Conservation (phyloP, 371 early-diverging fungal genomes). For the Mucor circinelloides region DNA sequence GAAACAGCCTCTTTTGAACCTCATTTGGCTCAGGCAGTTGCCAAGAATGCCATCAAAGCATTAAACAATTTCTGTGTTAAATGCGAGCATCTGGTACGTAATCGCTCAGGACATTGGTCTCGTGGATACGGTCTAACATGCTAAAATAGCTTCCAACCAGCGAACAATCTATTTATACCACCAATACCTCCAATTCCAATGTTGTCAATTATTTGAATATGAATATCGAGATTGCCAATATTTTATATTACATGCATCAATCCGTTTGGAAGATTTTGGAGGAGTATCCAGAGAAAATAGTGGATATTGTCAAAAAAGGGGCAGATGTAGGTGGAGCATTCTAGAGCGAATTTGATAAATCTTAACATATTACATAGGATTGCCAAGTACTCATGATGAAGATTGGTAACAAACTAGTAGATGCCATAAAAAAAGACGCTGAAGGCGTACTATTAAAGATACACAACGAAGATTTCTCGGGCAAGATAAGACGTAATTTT, state of each 20-base stretch:
- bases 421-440: constrained; percentile 53
- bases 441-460: constrained; percentile 59
- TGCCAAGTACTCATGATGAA: constrained; percentile 53
- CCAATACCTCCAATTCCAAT: constrained; percentile 34
- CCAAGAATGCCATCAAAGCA: constrained; percentile 59
- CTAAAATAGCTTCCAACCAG: constrained; percentile 16
- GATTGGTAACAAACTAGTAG: constrained; percentile 54
- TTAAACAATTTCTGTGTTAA: constrained; percentile 57
- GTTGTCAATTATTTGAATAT: constrained; percentile 44
- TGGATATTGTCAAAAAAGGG: constrained; percentile 48
- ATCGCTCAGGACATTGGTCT: background rate
- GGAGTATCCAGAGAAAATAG: constrained; percentile 55
- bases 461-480: constrained; percentile 64
- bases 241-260: constrained; percentile 58
- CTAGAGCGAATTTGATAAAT: too few species aligned
- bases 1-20: constrained; percentile 66
- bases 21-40: constrained; percentile 48
- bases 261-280: constrained; percentile 58
- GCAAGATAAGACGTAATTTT: constrained; percentile 27
- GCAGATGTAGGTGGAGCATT: constrained; percentile 36
- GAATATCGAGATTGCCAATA: constrained; percentile 64
- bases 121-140: background rate
- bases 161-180: constrained; percentile 41
- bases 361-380: constrained; percentile 32
- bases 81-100: constrained; percentile 52